Percentiles rank a stretch among this genome's conserved stretches.
phyloP scores from a whole-genome alignment of 2,329 filamentous ascomycete genomes.

The Hymenoscyphus repandus region DNA sequence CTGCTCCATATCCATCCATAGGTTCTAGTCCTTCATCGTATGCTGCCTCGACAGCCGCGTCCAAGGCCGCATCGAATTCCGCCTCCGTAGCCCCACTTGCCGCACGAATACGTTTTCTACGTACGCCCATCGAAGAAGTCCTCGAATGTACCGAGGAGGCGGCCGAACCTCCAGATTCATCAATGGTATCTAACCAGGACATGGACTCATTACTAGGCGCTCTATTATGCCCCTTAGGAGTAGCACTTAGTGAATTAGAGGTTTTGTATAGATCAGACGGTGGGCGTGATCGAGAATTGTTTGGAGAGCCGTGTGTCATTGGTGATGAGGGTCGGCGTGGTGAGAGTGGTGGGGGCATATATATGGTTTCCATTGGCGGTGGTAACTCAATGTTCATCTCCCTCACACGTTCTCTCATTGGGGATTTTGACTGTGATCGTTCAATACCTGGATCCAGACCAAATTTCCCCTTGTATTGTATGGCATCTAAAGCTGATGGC shows the following conservation, averaged over 20 bases:
- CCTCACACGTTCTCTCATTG: conserved; percentile 36
- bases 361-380: conserved; percentile 49
- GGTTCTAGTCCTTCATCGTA: conserved; percentile 90
- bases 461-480: conserved; percentile 28
- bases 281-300: conserved; percentile 31
- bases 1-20: conserved; percentile 38
- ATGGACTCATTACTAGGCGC: conserved; percentile 73
- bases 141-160: conserved; percentile 77
- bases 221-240: conserved; percentile 40
- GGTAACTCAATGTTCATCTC: conserved; percentile 38
- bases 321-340: conserved; percentile 54
- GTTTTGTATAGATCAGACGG: conserved; percentile 27
- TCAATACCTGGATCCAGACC: conserved; percentile 35
- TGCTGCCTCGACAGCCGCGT: conserved; percentile 92
- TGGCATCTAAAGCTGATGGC: conserved; percentile 26
- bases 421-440: conserved; percentile 49
- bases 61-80: conserved; percentile 89
- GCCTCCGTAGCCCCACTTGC: conserved; percentile 72
- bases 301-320: conserved; percentile 25
- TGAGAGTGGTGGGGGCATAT: conserved; percentile 68
- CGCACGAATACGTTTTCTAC: conserved; percentile 64
- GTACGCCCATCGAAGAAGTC: conserved; percentile 63
- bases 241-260: conserved; percentile 34
- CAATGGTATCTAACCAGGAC: conserved; percentile 91
- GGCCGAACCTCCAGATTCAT: conserved; percentile 79